Percentiles rank a stretch among this genome's conserved stretches.
phyloP scores from a whole-genome alignment of 345 rosid genomes.

The Citrus inodora region DNA sequence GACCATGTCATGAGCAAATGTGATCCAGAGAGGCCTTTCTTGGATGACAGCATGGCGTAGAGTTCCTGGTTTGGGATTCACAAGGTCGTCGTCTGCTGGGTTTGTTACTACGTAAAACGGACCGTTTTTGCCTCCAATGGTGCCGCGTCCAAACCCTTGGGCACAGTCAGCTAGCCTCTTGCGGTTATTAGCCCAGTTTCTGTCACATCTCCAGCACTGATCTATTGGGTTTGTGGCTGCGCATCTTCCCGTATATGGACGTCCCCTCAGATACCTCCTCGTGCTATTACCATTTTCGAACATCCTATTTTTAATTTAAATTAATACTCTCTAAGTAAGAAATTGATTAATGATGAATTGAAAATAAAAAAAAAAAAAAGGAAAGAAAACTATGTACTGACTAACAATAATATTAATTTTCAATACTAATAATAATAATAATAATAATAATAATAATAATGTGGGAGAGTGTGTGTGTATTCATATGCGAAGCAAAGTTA shows the following conservation, averaged over 20 bases:
- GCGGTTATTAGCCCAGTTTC: conserved; percentile 34
- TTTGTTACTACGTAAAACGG: conserved; percentile 16
- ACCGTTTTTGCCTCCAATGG: conserved; percentile 23
- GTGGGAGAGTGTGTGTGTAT: too few species aligned
- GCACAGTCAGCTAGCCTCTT: conserved; percentile 24
- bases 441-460: too few species aligned
- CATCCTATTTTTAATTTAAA: not conserved
- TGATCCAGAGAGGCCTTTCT: conserved; percentile 24
- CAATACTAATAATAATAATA: too few species aligned
- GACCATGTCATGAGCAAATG: conserved; percentile 20
- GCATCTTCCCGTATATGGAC: conserved; percentile 17
- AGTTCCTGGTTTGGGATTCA: conserved; percentile 27
- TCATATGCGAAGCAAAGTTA: too few species aligned
- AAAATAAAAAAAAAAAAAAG: too few species aligned
- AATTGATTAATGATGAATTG: too few species aligned
- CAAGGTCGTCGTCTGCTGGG: conserved; percentile 17
- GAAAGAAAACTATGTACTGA: too few species aligned
- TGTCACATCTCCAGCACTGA: conserved; percentile 43
- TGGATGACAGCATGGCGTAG: conserved; percentile 28
- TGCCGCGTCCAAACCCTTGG: conserved; percentile 21
- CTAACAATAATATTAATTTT: too few species aligned
- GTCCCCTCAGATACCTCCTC: conserved; percentile 19
- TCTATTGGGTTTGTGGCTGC: conserved; percentile 42
- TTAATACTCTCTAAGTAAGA: too few species aligned
- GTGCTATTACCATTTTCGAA: conserved; percentile 18